A percentile compares a stretch with the other conserved stretches of the same genome.
phyloP scores from a whole-genome alignment of 305 asterid genomes.

The Rubia occidens region DNA sequence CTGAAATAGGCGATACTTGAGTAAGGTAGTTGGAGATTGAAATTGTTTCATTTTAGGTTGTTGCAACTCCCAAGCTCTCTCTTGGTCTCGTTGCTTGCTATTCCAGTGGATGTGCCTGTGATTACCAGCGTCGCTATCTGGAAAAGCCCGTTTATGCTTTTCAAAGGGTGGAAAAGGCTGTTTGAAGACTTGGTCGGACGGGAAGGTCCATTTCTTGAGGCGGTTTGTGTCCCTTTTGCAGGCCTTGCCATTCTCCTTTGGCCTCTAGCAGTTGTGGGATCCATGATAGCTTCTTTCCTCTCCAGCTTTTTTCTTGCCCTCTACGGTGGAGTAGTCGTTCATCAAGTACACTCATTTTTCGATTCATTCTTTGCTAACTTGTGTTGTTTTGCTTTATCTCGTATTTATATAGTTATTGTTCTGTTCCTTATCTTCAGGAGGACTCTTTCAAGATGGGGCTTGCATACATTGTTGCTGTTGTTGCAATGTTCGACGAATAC shows the following conservation, averaged over 20 bases:
- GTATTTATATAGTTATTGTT: background rate
- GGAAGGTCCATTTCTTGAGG: constrained; percentile 89
- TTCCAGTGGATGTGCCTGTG: constrained; percentile 53
- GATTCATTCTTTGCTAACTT: background rate
- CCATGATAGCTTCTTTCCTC: constrained; percentile 48
- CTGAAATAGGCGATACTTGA: background rate
- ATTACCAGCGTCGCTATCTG: constrained; percentile 69
- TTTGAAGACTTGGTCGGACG: constrained; percentile 72
- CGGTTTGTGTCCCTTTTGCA: constrained; percentile 81
- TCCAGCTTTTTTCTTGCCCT: constrained; percentile 73
- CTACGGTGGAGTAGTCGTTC: constrained; percentile 63
- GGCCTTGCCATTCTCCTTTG: constrained; percentile 76
- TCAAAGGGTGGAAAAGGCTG: constrained; percentile 83
- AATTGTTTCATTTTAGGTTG: constrained; percentile 29
- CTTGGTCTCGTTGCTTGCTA: constrained; percentile 50
- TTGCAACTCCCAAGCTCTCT: constrained; percentile 55
- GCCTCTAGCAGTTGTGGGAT: constrained; percentile 81
- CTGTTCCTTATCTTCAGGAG: constrained; percentile 38
- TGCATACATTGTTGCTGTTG: constrained; percentile 54
- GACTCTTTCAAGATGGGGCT: constrained; percentile 68
- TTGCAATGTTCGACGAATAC: constrained; percentile 74
- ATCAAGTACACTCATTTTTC: constrained; percentile 38
- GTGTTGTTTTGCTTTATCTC: background rate
- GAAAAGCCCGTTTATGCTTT: constrained; percentile 87
- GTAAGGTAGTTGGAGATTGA: background rate